Evolutionary conservation across 129 eudicot genomes (phyloP).

Genomic region (Escallonia rubra): DNA sequence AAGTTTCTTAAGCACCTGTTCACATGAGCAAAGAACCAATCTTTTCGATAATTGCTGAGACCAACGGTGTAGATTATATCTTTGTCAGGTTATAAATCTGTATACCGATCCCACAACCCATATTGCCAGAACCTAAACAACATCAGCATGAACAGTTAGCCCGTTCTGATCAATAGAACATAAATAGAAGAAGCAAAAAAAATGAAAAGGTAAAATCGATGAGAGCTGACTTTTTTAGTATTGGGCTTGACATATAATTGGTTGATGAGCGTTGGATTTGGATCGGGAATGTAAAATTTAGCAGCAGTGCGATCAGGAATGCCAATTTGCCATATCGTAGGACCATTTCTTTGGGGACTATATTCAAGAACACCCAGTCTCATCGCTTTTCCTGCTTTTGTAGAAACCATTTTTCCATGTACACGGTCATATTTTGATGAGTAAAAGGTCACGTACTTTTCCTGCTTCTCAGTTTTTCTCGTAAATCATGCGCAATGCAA

Average conservation of each 20-base stretch:
- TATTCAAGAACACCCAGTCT: constrained; percentile 37
- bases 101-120: constrained; percentile 57
- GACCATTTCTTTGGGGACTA: constrained; percentile 72
- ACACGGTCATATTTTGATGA: too few relatives aligned
- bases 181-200: too few relatives aligned
- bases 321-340: constrained; percentile 81
- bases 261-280: constrained; percentile 43
- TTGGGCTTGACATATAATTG: constrained; percentile 14
- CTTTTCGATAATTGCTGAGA: constrained; percentile 19
- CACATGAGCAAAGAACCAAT: constrained; percentile 57
- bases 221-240: constrained; percentile 25
- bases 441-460: too few relatives aligned
- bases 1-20: constrained; percentile 23
- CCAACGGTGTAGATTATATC: constrained; percentile 41
- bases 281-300: constrained; percentile 65
- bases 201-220: too few relatives aligned
- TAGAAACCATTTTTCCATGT: too few relatives aligned
- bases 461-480: too few relatives aligned
- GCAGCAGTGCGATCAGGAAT: constrained; percentile 81
- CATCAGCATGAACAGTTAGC: not conserved
- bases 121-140: constrained; percentile 48
- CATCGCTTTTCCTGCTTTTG: constrained; percentile 30
- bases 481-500: too few relatives aligned
- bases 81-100: constrained; percentile 34
- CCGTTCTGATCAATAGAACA: too few relatives aligned